A percentile compares a stretch with the other conserved stretches of the same genome.
Evolutionary conservation across 2,329 filamentous ascomycete genomes (phyloP).

Genomic region (Blastomyces percursus): DNA sequence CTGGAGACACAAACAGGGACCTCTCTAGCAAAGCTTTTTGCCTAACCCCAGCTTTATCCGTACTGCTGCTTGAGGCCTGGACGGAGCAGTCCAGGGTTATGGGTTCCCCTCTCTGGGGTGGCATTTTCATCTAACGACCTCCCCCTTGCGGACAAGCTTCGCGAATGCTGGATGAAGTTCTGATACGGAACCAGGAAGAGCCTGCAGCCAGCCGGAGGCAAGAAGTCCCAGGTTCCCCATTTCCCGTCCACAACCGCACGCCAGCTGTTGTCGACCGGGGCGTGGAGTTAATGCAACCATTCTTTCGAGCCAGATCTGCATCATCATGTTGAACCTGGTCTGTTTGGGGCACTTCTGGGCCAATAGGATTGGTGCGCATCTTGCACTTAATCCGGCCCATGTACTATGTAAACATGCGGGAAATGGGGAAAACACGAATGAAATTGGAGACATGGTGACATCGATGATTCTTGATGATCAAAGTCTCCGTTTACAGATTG

Average conservation of each 20-base stretch:
- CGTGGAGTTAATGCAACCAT: background rate
- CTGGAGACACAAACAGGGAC: background rate
- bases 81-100: background rate
- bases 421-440: background rate
- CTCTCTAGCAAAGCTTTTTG: background rate
- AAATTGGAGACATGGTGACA: constrained; percentile 4
- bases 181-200: background rate
- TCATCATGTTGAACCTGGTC: background rate
- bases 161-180: background rate
- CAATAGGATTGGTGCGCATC: background rate
- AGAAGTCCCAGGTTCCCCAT: background rate
- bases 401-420: background rate
- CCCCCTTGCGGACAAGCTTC: background rate
- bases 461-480: background rate
- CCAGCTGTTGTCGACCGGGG: background rate
- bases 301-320: background rate
- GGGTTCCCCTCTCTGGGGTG: constrained; percentile 1
- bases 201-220: background rate
- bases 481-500: background rate
- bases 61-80: background rate
- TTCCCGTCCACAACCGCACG: background rate
- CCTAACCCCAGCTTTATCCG: background rate
- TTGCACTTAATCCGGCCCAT: background rate
- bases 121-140: background rate
- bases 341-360: background rate